phyloP scores from a whole-genome alignment of 1,284 basidiomycete species.

The Pseudozyma thailandica region DNA sequence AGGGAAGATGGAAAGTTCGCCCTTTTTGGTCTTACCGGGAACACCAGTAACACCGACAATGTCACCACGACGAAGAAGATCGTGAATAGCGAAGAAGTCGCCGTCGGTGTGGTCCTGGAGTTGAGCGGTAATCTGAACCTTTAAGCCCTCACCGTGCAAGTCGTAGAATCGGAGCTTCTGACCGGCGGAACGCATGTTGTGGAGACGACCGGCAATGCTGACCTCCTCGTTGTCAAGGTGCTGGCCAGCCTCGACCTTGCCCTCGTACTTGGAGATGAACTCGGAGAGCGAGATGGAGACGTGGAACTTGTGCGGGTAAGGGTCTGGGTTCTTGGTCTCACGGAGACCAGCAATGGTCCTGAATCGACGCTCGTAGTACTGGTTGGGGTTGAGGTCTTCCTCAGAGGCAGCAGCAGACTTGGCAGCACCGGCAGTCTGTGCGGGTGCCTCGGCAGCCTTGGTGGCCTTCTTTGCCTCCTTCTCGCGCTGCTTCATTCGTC shows the following conservation, averaged over 20 bases:
- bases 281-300: conserved; percentile 81
- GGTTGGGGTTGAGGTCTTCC: conserved; percentile 71
- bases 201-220: conserved; percentile 86
- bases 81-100: conserved; percentile 80
- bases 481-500: conserved; percentile 73
- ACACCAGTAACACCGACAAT: conserved; percentile 91
- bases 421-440: conserved; percentile 11
- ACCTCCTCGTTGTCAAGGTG: conserved; percentile 68
- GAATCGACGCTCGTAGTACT: conserved; percentile 94
- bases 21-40: conserved; percentile 93
- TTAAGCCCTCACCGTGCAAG: conserved; percentile 88
- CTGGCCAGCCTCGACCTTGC: conserved; percentile 67
- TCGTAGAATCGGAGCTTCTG: conserved; percentile 95
- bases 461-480: conserved; percentile 86
- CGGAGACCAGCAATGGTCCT: conserved; percentile 87
- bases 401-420: conserved; percentile 49
- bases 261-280: conserved; percentile 82
- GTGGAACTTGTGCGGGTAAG: conserved; percentile 99
- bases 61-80: conserved; percentile 92
- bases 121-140: conserved; percentile 94
- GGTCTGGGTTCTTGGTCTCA: conserved; percentile 81
- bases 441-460: conserved; percentile 70
- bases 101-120: conserved; percentile 75
- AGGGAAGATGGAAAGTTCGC: conserved; percentile 91
- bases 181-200: conserved; percentile 85